Evolutionary conservation across 176 grass and related monocot genomes (phyloP).

Genomic region (Leersia perrieri): DNA sequence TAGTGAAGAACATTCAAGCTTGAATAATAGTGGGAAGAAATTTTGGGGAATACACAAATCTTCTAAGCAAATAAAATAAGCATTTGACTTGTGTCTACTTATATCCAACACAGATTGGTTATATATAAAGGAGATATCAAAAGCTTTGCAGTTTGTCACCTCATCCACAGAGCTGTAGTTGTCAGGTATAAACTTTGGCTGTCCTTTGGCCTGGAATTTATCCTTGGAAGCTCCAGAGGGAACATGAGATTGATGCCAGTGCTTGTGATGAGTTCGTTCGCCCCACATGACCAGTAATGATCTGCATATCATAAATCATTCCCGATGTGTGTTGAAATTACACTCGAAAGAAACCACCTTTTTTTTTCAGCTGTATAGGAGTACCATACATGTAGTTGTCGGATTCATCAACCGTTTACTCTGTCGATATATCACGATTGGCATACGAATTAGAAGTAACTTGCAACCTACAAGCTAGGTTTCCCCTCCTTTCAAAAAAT

Average conservation of each 20-base stretch:
- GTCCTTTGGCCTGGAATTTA: conserved; percentile 11
- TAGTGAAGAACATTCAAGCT: background rate
- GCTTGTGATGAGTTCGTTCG: conserved; percentile 48
- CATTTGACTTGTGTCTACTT: background rate
- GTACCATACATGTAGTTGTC: background rate
- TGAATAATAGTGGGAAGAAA: background rate
- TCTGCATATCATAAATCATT: background rate
- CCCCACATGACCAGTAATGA: conserved; percentile 45
- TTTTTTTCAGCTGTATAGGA: background rate
- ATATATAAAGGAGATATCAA: background rate
- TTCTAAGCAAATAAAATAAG: background rate
- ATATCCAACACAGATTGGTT: background rate
- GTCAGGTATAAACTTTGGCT: conserved; percentile 69
- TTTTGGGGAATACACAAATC: background rate
- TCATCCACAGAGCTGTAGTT: conserved; percentile 79
- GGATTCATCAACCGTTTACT: background rate
- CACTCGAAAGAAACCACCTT: background rate
- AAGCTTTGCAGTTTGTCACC: conserved; percentile 38
- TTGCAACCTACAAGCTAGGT: too few relatives aligned
- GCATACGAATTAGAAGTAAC: too few relatives aligned
- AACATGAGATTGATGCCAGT: conserved; percentile 42
- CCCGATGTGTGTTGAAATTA: background rate
- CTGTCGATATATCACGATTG: too few relatives aligned
- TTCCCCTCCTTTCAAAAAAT: too few relatives aligned
- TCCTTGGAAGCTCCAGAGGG: conserved; percentile 48